Base-by-base conservation (phyloP, 2,329 filamentous ascomycete species). In the Beauveria caledonica region DNA sequence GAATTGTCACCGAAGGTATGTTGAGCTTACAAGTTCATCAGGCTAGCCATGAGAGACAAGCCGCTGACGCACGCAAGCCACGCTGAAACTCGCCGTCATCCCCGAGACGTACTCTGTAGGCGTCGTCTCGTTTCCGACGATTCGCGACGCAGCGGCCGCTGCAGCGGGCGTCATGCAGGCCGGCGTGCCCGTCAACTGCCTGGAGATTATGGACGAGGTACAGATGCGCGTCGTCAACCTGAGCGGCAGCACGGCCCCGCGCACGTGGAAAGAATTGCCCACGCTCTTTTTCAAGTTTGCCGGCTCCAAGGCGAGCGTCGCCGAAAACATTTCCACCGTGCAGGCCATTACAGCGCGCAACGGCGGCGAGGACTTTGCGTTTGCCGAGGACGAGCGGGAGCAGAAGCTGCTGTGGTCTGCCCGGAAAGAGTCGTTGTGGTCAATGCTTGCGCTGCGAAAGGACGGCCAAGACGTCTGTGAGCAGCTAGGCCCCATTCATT, bases 171-270 rank as follows among this genome's bases (percentile, higher is more conserved):
- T 93, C n/a, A 88, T 93, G 79, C 84, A 88, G 66, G 81, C 85
- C 1, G 89, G 87, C 0, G 79, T 92, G 3, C 88, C 87, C 0
- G 81, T 92, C 7, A 88, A 86, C 0, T 87, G 87, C 3, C 87
- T 92, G 83, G 90, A 94, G 73, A 85, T 94, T 66, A 91, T 94
- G 88, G 90, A 94, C 69, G 90, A 94, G 61, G 87, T 93, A 3
- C 89, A 92, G 73, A 94, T 94, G 90, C 82, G 79, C 64, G 88
- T 93, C 0, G 86, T 94, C 69, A 94, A 94, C 73, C 78, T 86
- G 58, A 83, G 87, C 11, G 87, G 88, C 1, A 84, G 84, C 4
- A 91, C 88, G 0, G 81, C 83, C 8, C 86, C 85, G 17, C 76
- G 82, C 6, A 82, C 83, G 48, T 93, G 89, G 89, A 82, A 87